Evolutionary conservation across 805 yeast genomes (phyloP).

Genomic region (Torulaspora microellipsoides): DNA sequence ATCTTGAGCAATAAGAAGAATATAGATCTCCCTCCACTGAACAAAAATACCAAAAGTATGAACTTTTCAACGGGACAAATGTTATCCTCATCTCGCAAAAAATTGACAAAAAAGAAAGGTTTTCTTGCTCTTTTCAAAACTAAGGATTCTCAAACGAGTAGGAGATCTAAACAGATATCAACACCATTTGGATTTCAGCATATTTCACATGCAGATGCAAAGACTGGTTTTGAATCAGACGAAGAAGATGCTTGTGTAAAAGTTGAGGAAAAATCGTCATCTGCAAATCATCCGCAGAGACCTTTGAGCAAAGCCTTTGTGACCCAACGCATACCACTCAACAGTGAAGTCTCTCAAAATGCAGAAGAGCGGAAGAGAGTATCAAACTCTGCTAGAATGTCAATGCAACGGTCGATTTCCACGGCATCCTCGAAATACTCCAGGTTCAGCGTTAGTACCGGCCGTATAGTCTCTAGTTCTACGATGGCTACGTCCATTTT

Average conservation of each 20-base stretch:
- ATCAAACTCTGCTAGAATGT: slow-evolving; percentile 10
- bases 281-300: slow-evolving; percentile 1
- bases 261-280: background rate
- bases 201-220: slow-evolving; percentile 38
- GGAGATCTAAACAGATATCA: slow-evolving; percentile 25
- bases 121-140: slow-evolving; percentile 33
- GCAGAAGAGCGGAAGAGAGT: slow-evolving; percentile 6
- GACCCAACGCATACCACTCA: slow-evolving; percentile 16
- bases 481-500: slow-evolving; percentile 29
- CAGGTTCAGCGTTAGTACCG: slow-evolving; percentile 12
- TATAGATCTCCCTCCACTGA: slow-evolving; percentile 37
- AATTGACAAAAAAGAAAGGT: slow-evolving; percentile 20
- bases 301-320: slow-evolving; percentile 16
- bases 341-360: background rate
- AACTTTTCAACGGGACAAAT: slow-evolving; percentile 11
- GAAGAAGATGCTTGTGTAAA: slow-evolving; percentile 3
- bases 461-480: slow-evolving; percentile 28
- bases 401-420: slow-evolving; percentile 9
- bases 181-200: slow-evolving; percentile 40
- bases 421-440: slow-evolving; percentile 13
- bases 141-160: slow-evolving; percentile 11
- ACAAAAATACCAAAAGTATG: slow-evolving; percentile 8
- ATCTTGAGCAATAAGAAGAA: slow-evolving; percentile 32
- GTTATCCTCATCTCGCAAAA: slow-evolving; percentile 11
- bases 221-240: slow-evolving; percentile 13